Evolutionary conservation across 371 early-diverging fungal genomes (phyloP).

Genomic region (Mucor ambiguus): DNA sequence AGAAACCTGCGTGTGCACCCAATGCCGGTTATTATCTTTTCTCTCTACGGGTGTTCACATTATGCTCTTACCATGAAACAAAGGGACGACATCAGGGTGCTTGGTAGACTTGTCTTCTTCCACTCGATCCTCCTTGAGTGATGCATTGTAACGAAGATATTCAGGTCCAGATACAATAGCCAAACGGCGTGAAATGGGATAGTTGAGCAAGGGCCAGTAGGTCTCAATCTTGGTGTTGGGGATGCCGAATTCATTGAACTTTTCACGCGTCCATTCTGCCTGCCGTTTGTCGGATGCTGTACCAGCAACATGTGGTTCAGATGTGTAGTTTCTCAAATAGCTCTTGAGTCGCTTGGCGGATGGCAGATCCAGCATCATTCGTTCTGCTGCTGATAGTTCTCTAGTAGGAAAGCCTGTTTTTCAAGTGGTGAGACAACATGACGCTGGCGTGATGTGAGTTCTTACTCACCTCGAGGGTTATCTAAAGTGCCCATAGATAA

Average conservation of each 20-base stretch:
- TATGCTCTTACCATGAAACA: slow-evolving; percentile 66
- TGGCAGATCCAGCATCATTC: slow-evolving; percentile 26
- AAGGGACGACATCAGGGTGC: slow-evolving; percentile 53
- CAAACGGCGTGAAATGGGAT: slow-evolving; percentile 57
- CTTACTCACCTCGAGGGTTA: slow-evolving; percentile 9
- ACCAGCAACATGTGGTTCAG: slow-evolving; percentile 61
- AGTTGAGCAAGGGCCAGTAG: slow-evolving; percentile 65
- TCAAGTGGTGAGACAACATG: background rate
- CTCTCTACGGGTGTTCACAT: no score
- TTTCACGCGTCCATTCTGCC: slow-evolving; percentile 62
- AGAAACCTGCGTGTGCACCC: slow-evolving; percentile 27
- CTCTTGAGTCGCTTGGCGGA: slow-evolving; percentile 14
- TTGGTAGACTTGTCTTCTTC: slow-evolving; percentile 59
- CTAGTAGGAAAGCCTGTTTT: slow-evolving; percentile 17
- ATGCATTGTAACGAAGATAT: slow-evolving; percentile 54
- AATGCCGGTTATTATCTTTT: no score
- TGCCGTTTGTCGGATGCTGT: slow-evolving; percentile 47
- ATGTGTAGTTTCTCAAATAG: slow-evolving; percentile 44
- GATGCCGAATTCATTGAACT: slow-evolving; percentile 57
- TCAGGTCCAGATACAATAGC: slow-evolving; percentile 60
- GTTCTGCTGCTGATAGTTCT: slow-evolving; percentile 16
- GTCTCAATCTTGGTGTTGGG: slow-evolving; percentile 53
- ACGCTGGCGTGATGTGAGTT: no score
- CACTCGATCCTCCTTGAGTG: slow-evolving; percentile 56
- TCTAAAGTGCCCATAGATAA: slow-evolving; percentile 7